phyloP scores from a whole-genome alignment of 2,329 filamentous ascomycete genomes.

The Sclerotiophoma versabilis region DNA sequence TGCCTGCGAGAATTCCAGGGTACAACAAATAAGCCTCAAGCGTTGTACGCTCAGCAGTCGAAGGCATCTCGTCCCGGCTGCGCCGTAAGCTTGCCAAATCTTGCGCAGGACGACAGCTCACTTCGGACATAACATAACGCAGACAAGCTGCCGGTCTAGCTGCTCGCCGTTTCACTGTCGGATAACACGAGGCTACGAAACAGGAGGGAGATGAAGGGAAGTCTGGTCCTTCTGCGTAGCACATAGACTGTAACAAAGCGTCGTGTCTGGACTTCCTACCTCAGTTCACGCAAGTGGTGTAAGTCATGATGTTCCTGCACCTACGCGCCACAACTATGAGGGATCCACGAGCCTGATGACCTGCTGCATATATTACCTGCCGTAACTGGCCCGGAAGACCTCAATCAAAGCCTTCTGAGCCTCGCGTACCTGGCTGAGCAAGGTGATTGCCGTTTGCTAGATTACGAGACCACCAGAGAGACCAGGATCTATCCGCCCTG shows the following conservation, averaged over 20 bases:
- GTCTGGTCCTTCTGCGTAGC: too few species aligned
- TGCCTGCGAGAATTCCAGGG: constrained; percentile 29
- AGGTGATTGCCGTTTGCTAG: constrained; percentile 12
- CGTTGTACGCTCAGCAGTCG: constrained; percentile 26
- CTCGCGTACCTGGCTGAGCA: constrained; percentile 19
- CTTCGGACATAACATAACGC: neutral
- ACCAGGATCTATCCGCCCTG: constrained; percentile 23
- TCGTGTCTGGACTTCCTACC: too few species aligned
- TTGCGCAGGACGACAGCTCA: constrained; percentile 7
- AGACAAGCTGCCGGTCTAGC: neutral
- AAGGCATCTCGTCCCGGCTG: constrained; percentile 45
- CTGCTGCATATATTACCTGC: constrained; percentile 28
- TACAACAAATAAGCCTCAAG: constrained; percentile 27
- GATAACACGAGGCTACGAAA: neutral
- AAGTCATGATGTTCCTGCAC: neutral
- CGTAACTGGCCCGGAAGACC: constrained; percentile 22
- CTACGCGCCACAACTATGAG: constrained; percentile 6
- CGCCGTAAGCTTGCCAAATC: constrained; percentile 35
- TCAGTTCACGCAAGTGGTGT: neutral
- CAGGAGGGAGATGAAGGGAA: too few species aligned
- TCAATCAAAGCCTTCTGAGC: constrained; percentile 33
- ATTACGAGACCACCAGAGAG: constrained; percentile 17
- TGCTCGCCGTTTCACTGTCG: neutral
- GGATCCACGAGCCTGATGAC: constrained; percentile 31
- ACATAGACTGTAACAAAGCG: too few species aligned